Conservation (phyloP, 805 yeast species). For the Metahyphopichia silvanorum region DNA sequence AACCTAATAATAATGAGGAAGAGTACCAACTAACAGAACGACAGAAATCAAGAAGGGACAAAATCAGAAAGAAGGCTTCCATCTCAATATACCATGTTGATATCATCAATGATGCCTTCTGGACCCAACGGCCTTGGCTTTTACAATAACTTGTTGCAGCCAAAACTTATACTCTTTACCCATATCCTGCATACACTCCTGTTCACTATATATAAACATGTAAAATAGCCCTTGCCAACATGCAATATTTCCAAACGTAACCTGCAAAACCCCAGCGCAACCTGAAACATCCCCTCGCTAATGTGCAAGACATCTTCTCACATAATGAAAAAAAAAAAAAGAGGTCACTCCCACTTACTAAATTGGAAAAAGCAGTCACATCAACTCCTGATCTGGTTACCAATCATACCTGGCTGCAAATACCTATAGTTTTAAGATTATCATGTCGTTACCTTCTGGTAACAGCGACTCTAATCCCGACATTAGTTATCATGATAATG, state of each 20-base stretch:
- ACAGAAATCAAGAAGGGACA: slow-evolving; percentile 49
- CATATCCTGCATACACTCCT: neutral
- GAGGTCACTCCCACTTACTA: too few relatives aligned
- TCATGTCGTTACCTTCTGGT: neutral
- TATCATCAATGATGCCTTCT: slow-evolving; percentile 60
- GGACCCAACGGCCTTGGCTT: slow-evolving; percentile 48
- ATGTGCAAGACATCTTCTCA: too few relatives aligned
- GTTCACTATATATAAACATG: too few relatives aligned
- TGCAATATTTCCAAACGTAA: too few relatives aligned
- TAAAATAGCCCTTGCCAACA: too few relatives aligned
- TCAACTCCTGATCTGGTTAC: too few relatives aligned
- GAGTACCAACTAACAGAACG: slow-evolving; percentile 28
- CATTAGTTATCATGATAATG: neutral
- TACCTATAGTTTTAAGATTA: too few relatives aligned
- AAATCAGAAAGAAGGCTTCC: slow-evolving; percentile 46
- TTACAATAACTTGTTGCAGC: slow-evolving; percentile 5
- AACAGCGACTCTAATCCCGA: neutral
- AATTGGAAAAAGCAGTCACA: too few relatives aligned
- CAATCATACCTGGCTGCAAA: too few relatives aligned
- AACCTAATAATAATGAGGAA: slow-evolving; percentile 8
- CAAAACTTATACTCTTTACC: neutral
- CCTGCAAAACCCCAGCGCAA: too few relatives aligned
- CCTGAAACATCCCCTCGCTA: too few relatives aligned
- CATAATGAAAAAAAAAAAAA: too few relatives aligned
- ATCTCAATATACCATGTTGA: slow-evolving; percentile 53